Evolutionary conservation across 2,329 filamentous ascomycete genomes (phyloP).

Genomic region (Hypoxylon sp.): DNA sequence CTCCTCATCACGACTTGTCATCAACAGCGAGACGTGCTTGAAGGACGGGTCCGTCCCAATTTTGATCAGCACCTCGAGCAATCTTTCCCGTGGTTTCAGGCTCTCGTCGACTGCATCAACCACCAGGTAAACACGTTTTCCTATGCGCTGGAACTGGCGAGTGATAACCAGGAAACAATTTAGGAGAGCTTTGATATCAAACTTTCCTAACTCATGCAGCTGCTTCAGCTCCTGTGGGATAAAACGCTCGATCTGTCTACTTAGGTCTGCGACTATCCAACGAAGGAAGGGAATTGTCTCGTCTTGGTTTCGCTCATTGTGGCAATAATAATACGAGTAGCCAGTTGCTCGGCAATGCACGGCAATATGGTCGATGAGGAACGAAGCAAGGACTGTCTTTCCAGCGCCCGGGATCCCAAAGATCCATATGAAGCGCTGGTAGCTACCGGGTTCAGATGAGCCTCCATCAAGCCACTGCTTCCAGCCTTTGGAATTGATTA

Average conservation of each 20-base stretch:
- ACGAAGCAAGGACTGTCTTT: constrained; percentile 53
- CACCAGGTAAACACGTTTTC: constrained; percentile 46
- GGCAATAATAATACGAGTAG: constrained; percentile 54
- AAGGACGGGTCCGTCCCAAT: constrained; percentile 48
- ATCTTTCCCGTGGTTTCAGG: constrained; percentile 35
- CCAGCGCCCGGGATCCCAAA: constrained; percentile 48
- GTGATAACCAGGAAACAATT: constrained; percentile 44
- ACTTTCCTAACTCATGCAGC: constrained; percentile 13
- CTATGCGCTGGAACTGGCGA: constrained; percentile 24
- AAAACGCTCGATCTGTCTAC: constrained; percentile 39
- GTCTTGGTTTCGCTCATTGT: constrained; percentile 49
- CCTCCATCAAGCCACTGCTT: constrained; percentile 35
- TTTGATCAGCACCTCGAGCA: constrained; percentile 44
- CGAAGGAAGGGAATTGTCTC: constrained; percentile 51
- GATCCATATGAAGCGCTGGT: constrained; percentile 38
- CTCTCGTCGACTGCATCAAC: constrained; percentile 55
- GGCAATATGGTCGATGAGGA: constrained; percentile 47
- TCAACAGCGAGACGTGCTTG: constrained; percentile 48
- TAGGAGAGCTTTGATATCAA: constrained; percentile 43
- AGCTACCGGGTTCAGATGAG: constrained; percentile 19
- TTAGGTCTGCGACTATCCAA: constrained; percentile 49
- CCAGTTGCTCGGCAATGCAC: constrained; percentile 34
- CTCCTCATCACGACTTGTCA: constrained; percentile 52
- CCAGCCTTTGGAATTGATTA: constrained; percentile 31
- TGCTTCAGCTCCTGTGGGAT: constrained; percentile 42